Evolutionary conservation across 345 rosid genomes (phyloP), one percentile per base, ranked within the genome.

Genomic region (Sisymbrium irio): DNA sequence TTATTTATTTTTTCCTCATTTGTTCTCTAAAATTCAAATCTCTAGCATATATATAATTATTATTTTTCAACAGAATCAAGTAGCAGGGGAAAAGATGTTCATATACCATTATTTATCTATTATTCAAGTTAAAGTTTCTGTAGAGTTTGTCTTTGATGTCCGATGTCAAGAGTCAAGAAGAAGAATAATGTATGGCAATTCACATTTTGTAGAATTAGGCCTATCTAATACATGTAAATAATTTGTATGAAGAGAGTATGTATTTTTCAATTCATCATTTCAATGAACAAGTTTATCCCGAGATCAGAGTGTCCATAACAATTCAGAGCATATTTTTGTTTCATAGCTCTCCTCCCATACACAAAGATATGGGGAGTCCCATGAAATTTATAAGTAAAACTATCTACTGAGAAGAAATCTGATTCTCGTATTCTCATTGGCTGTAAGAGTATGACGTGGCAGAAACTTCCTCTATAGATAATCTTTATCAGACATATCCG

Each of bases 401-500:
- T 73, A 69, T 75, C 68, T 19, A 27, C 44, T 6, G n/a, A 36
- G 30, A 42, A 78, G 85, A 87, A 94, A 94, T 94, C 97, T 70
- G 72, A 53, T 61, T 2, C 79, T 51, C 73, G 62, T 53, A 65
- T 3, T 72, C 80, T 75, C 49, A 89, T 89, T 94, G 96, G 97
- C 62, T 79, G 50, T 68, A 20, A 44, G 36, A 55, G 2, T 55
- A 67, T 77, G 87, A 84, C 73, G 77, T 83, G 87, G 87, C 84
- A 40, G 79, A 71, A 76, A 30, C 75, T 39, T 71, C 15, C 32
- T 36, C 79, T 58, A 50, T 69, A 44, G 75, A 7, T 83, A 78
- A 88, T 85, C 92, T 85, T 88, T 93, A 87, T 6, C 77, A 41
- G 35, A 66, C 62, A 65, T 75, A 65, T 68, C 84, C 80, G 62